Base-by-base conservation (phyloP, 495 filamentous ascomycete species). In the Endocarpon pusillum region DNA sequence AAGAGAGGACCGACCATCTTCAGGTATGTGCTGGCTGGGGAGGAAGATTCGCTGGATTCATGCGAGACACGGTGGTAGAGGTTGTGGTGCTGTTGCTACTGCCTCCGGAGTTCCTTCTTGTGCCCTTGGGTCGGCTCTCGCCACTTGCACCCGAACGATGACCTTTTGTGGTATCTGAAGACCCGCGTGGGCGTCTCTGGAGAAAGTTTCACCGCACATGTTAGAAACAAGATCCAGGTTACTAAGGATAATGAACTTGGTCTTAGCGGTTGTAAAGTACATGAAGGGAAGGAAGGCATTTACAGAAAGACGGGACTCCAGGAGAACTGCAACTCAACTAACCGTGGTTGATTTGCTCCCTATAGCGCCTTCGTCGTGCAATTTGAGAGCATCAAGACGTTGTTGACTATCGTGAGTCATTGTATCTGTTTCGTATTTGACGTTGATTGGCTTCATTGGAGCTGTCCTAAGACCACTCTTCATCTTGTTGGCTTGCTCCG, bases 351-450 rank as follows among this genome's bases (percentile, higher is more conserved):
- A 37, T 46, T 39, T 45, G 63, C 58, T 38, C 62, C 51, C 19
- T 68, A 44, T 36, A 34, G 52, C 45, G 19, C 57, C 43, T 37
- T 79, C 73, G 46, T 94, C 85, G 42, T 85, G 77, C 42, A 94
- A 56, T 53, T 84, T 81, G 41, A 94, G 55, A 19, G 80, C 79
- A 55, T 91, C 78, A 36, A 94, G 58, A 38, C 81, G 68, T 52
- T 81, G 76, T 54, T 83, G 75, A 49, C 74, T 91, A 41, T 93
- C 84, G 39, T 84, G 76, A 18, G 78, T 75, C 33, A 77, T 55
- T 2, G 69, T 67, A 47, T 92, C 82, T 21, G 75, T 65, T 37
- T 89, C 81, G 35, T 86, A 21, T 48, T 70, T 64, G 15, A 56
- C 39, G 12, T 47, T 45, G 31, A 42, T 43, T 3, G 50, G 42